These are phyloP conservation scores for Fusarium luffae DNA, from an alignment of 2,329 filamentous ascomycete species.

Conservation along the genomic window DNA sequence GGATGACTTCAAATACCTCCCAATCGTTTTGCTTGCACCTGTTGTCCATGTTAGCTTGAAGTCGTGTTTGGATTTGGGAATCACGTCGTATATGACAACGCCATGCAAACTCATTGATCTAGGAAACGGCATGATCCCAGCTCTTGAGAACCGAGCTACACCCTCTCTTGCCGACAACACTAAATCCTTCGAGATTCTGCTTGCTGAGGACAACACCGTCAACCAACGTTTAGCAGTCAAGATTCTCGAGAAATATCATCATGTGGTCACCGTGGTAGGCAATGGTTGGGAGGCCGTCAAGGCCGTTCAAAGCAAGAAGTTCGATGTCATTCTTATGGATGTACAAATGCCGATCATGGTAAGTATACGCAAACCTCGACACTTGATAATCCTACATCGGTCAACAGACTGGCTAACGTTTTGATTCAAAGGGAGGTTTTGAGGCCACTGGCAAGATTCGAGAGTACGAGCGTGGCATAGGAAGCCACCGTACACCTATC, in stretches of 20 bases:
- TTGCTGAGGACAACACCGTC: constrained; percentile 97
- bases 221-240: constrained; percentile 97
- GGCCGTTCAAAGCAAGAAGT: constrained; percentile 89
- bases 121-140: constrained; percentile 95
- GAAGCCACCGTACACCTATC: constrained; percentile 87
- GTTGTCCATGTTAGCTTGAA: constrained; percentile 92
- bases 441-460: constrained; percentile 97
- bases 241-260: constrained; percentile 96
- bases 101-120: constrained; percentile 94
- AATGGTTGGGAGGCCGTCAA: constrained; percentile 95
- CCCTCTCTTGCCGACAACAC: constrained; percentile 93
- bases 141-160: constrained; percentile 90
- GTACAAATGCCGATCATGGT: constrained; percentile 99
- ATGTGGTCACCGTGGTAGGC: constrained; percentile 90
- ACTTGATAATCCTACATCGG: neutral
- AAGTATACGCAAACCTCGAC: constrained; percentile 48
- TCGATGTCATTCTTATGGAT: constrained; percentile 98
- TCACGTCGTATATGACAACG: constrained; percentile 99
- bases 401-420: constrained; percentile 49
- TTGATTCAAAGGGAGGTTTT: constrained; percentile 79
- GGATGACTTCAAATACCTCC: constrained; percentile 97
- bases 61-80: constrained; percentile 91
- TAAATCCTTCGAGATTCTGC: constrained; percentile 92
- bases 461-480: constrained; percentile 88
- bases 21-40: constrained; percentile 90